phyloP scores from a whole-genome alignment of 106 monocot genomes.

The Gastrodia elata region DNA sequence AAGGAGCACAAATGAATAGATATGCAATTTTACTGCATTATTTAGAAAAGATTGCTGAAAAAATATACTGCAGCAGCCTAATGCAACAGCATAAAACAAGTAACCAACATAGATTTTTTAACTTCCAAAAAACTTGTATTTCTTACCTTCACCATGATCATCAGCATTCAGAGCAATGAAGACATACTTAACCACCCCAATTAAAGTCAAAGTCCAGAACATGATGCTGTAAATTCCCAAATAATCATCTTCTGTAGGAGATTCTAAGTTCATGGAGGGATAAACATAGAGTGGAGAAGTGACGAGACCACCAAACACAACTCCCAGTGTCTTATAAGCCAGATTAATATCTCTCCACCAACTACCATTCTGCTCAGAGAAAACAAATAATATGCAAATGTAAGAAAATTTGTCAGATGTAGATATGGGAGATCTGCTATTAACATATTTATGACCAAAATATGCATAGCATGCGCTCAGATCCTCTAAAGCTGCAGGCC shows the following conservation, averaged over 20 bases:
- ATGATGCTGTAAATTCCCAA: constrained; percentile 75
- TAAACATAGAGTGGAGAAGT: constrained; percentile 82
- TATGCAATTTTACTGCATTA: too few species aligned
- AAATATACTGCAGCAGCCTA: too few species aligned
- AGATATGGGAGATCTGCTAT: too few species aligned
- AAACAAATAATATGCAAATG: not conserved
- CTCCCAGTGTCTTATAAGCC: constrained; percentile 68
- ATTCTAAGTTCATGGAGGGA: constrained; percentile 70
- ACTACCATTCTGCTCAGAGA: constrained; percentile 14
- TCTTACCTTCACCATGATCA: constrained; percentile 68
- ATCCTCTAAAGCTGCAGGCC: too few species aligned
- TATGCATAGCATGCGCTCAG: too few species aligned
- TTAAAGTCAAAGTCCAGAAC: constrained; percentile 77
- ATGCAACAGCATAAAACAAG: not conserved
- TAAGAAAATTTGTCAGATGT: too few species aligned
- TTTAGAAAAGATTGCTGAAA: too few species aligned
- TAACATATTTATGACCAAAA: too few species aligned
- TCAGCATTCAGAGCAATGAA: constrained; percentile 74
- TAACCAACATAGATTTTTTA: not conserved
- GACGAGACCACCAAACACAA: constrained; percentile 69
- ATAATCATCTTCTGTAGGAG: constrained; percentile 55
- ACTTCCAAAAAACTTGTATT: not conserved
- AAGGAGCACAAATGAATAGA: too few species aligned
- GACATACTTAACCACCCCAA: constrained; percentile 69
- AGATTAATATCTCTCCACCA: constrained; percentile 37